Conservation (phyloP, 2,329 filamentous ascomycete species). For the Albifimbria verrucaria region DNA sequence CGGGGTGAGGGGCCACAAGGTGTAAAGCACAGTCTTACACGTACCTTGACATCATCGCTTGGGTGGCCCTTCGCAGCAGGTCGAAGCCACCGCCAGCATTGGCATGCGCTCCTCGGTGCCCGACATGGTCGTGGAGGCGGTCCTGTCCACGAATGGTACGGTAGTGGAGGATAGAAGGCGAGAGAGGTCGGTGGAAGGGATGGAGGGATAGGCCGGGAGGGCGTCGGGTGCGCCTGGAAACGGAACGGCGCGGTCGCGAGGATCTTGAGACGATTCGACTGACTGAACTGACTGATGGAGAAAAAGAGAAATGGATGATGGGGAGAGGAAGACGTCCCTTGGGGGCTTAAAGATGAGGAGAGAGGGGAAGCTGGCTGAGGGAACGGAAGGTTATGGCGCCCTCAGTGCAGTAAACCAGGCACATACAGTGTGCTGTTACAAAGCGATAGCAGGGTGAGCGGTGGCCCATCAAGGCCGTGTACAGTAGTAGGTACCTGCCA, state of each 20-base stretch:
- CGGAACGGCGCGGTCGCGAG: neutral
- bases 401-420: neutral
- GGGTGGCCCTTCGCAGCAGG: constrained; percentile 57
- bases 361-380: too few species aligned
- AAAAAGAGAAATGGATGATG: neutral
- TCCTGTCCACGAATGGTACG: constrained; percentile 18
- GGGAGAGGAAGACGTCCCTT: neutral
- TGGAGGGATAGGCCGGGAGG: neutral
- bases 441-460: too few species aligned
- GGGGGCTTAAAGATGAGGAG: neutral
- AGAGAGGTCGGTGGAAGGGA: neutral
- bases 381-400: neutral
- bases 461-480: too few species aligned
- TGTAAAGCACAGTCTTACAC: constrained; percentile 28
- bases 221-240: neutral
- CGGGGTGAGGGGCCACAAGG: constrained; percentile 5
- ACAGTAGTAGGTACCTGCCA: too few species aligned
- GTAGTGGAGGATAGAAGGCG: constrained; percentile 15
- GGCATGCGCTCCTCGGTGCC: constrained; percentile 40
- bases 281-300: too few species aligned
- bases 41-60: constrained; percentile 62
- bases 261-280: neutral
- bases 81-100: constrained; percentile 46
- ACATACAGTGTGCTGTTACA: neutral
- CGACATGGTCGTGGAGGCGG: constrained; percentile 39